phyloP scores from a whole-genome alignment of 2,329 filamentous ascomycete genomes.

The Colletotrichum eremochloae region DNA sequence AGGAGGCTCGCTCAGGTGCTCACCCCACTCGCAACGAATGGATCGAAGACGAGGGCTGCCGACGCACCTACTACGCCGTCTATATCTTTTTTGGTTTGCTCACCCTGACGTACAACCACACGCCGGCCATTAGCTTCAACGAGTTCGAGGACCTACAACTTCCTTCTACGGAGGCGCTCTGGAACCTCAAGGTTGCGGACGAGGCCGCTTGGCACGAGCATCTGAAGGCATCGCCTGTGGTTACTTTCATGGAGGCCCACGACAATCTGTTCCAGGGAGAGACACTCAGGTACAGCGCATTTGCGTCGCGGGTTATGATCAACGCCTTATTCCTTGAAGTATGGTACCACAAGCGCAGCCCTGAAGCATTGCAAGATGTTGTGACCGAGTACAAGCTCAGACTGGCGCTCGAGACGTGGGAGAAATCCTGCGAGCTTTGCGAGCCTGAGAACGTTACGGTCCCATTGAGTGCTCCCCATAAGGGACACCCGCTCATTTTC shows the following conservation, averaged over 20 bases:
- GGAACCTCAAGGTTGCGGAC: slow-evolving; percentile 86
- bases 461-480: slow-evolving; percentile 92
- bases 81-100: slow-evolving; percentile 99
- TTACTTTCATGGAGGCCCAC: slow-evolving; percentile 94
- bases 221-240: slow-evolving; percentile 76
- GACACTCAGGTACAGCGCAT: slow-evolving; percentile 91
- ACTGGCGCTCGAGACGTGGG: slow-evolving; percentile 97
- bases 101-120: slow-evolving; percentile 97
- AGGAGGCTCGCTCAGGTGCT: slow-evolving; percentile 84
- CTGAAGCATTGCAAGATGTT: slow-evolving; percentile 96
- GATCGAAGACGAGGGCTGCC: slow-evolving; percentile 96
- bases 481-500: slow-evolving; percentile 96
- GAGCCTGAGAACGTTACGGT: slow-evolving; percentile 92
- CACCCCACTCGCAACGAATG: slow-evolving; percentile 87
- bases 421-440: slow-evolving; percentile 93
- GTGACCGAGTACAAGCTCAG: slow-evolving; percentile 98
- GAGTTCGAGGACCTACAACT: slow-evolving; percentile 95
- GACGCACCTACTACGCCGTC: slow-evolving; percentile 96
- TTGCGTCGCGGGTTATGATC: slow-evolving; percentile 98
- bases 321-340: slow-evolving; percentile 98
- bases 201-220: slow-evolving; percentile 88
- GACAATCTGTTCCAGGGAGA: slow-evolving; percentile 97
- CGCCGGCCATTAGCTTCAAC: slow-evolving; percentile 97
- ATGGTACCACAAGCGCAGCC: slow-evolving; percentile 98
- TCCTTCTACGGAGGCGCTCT: slow-evolving; percentile 92